Evolutionary conservation across 208 protist species (phyloP), one percentile per base, ranked within the genome.

Genomic region (Leishmania amazonensis): DNA sequence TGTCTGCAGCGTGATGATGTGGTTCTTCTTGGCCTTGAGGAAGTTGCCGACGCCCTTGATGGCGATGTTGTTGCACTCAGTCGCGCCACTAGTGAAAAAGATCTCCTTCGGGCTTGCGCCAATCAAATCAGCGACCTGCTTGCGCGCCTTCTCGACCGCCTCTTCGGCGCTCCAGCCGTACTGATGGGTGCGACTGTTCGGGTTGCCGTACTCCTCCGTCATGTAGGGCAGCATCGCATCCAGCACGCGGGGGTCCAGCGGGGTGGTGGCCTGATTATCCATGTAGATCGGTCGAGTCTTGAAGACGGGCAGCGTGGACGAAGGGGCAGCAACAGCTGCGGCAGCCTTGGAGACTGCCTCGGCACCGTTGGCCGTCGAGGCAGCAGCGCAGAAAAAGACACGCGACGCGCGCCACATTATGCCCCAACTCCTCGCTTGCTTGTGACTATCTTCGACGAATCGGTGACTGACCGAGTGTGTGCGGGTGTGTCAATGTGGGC

Each of bases 31-130:
- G 28, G 88, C 90, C 81, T 97, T 96, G 79, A 99, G 97, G 89
- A 99, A 99, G 83, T 97, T 94, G n/a, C 98, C 98, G 0, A 99
- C 96, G 64, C 99, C 99, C 89, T 99, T 99, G 65, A 99, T 95
- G 51, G 99, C 98, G 68, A 99, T 98, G 89, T 99, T 99, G 87
- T 99, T 99, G 45, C 91, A 98, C 88, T 99, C 99, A n/a, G 99
- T 99, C 19, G 99, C 99, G 57, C 99, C 99, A 68, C 94, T 99
- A n/a, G 99, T 99, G 90, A 99, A 99, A 79, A 99, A 93, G 47
- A 99, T 97, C 81, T 99, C 99, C 83, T 99, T 99, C 13, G 99
- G 85, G 78, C 96, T 95, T 9, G 98, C 97, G 3, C 96, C 94
- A 79, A 99, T 99, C 51, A 99, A 83, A 6, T 85, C 65, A 9